Evolutionary conservation across 169 alveolate genomes (phyloP), one percentile per base, ranked within the genome.

Genomic region (Plasmodium adleri): DNA sequence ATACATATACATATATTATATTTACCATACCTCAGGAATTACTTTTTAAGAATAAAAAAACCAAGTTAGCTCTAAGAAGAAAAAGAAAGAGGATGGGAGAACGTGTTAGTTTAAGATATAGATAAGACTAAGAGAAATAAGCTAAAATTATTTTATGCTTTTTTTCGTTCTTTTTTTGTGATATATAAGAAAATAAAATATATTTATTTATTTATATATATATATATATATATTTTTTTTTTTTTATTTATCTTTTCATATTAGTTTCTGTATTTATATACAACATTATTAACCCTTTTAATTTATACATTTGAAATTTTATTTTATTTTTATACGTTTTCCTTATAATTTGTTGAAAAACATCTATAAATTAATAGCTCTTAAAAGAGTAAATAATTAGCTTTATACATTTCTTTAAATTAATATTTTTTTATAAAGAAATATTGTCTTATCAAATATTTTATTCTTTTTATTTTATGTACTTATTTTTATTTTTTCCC

Each of bases 81-180:
- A 83, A 83, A 83, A 83, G 91, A 39, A 83, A 83, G 71, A 83
- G 91, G 50, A 62, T 83, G 91, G 91, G 91, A 9, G 91, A 83
- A 50, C 80, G 91, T 39, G 74, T 83, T 60, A 83, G 91, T 47
- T 70, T 83, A 71, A 83, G 91, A 83, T 83, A 83, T 68, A 71
- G 91, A 17, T 83, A 49, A 83, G 22, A 43, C 32, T 68, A 45
- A 39, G 13, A 43, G 24, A 39, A 39, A 39, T 39, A 5, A 39
- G 47, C 10, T 39, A 7, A 39, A 39, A 43, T n/a, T 22, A 58
- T 72, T 50, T n/a, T 8, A 72, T 24, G 8, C 13, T n/a, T 68
- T 68, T 68, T 68, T n/a, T 5, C 5, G 22, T 20, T 56, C 13
- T 56, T 56, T 56, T 56, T 12, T 56, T 56, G 64, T 39, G 47